These are phyloP conservation scores for Diaporthe aspalathi DNA, from an alignment of 2,329 filamentous ascomycete species.

Conservation along the genomic window DNA sequence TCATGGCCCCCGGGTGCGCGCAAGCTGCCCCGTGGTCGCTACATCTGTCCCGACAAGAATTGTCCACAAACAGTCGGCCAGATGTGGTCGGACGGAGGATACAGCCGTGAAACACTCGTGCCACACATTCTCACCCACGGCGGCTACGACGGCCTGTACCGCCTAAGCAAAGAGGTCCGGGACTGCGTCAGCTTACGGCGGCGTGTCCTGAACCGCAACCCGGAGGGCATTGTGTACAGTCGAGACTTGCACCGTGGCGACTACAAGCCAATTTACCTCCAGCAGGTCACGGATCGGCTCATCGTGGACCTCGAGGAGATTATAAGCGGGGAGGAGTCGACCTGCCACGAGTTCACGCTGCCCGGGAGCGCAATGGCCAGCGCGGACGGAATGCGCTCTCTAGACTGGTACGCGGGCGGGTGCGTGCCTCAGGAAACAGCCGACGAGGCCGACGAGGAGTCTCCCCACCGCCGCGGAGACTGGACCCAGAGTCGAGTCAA, in stretches of 20 bases:
- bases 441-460: background rate
- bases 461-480: no score
- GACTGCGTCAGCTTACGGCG: background rate
- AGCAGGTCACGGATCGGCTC: background rate
- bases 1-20: constrained; percentile 8
- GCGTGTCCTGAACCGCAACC: background rate
- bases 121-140: background rate
- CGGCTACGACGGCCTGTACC: background rate
- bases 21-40: background rate
- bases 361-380: background rate
- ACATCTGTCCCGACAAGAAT: background rate
- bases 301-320: constrained; percentile 16
- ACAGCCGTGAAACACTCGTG: background rate
- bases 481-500: background rate
- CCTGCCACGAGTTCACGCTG: background rate
- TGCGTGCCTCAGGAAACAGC: background rate
- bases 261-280: background rate
- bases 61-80: background rate
- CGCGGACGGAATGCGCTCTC: no score
- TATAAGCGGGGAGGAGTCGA: constrained; percentile 3
- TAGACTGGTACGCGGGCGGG: no score
- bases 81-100: background rate
- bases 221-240: background rate
- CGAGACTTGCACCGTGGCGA: background rate
- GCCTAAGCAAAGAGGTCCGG: background rate